These are phyloP conservation scores for Talaromyces sp. DNA, from an alignment of 2,329 filamentous ascomycete genomes.

Conservation along the genomic window DNA sequence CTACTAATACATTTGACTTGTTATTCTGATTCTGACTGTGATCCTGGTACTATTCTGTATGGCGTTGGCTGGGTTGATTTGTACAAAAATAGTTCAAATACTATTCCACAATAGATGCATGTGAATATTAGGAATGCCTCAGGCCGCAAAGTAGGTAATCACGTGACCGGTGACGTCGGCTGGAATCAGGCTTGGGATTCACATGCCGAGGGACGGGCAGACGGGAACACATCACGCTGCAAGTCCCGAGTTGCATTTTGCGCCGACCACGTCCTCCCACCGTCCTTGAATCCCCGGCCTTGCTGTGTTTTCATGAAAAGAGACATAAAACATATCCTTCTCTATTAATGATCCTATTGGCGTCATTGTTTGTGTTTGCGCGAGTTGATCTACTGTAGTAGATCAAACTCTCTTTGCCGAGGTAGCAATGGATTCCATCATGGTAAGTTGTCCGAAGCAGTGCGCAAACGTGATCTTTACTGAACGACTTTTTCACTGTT, in stretches of 20 bases:
- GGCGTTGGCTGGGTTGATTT: conserved; percentile 7
- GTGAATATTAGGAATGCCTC: not conserved
- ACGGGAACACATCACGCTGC: not conserved
- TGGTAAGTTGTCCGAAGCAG: not conserved
- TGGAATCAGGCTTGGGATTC: not conserved
- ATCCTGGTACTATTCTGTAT: not conserved
- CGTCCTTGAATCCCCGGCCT: not conserved
- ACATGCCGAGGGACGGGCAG: conserved; percentile 8
- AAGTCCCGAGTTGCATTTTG: not conserved
- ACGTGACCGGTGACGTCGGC: conserved; percentile 7
- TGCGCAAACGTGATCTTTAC: not conserved
- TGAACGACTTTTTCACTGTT: not conserved
- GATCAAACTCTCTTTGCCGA: not conserved
- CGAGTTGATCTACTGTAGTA: not conserved
- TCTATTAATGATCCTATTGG: not conserved
- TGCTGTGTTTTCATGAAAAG: not conserved
- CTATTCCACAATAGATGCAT: not conserved
- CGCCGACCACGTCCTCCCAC: not conserved
- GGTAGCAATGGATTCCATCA: conserved; percentile 9
- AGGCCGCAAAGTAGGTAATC: not conserved
- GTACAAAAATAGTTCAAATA: not conserved
- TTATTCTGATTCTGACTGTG: not conserved
- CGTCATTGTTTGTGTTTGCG: not conserved
- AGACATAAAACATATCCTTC: not conserved
- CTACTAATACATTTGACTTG: not conserved